Percentiles rank a stretch among this genome's conserved stretches.
Conservation (phyloP, 768 basidiomycete genomes). For the Collybia mongolica region DNA sequence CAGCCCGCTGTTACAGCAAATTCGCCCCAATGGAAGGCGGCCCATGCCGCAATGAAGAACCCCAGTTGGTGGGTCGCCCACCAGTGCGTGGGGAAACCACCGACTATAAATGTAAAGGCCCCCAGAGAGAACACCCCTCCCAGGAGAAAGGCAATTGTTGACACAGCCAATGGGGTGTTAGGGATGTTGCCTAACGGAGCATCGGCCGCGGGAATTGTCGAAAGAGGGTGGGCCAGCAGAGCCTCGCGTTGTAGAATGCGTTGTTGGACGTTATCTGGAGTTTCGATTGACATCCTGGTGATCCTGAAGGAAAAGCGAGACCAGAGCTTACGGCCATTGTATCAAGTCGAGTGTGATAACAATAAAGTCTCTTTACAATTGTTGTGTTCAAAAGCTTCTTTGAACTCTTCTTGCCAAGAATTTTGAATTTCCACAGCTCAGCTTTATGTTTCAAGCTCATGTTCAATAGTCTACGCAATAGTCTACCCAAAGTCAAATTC, state of each 20-base stretch:
- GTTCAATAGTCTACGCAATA: conserved; percentile 12
- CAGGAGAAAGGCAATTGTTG: conserved; percentile 81
- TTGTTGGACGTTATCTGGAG: conserved; percentile 35
- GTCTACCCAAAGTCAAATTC: conserved; percentile 4
- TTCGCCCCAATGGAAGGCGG: conserved; percentile 90
- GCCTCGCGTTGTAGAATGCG: conserved; percentile 41
- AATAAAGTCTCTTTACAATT: conserved; percentile 23
- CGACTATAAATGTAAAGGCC: conserved; percentile 42
- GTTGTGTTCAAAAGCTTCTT: conserved; percentile 20
- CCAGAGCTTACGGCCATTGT: conserved; percentile 10
- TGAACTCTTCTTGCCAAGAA: not conserved
- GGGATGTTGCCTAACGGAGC: conserved; percentile 61
- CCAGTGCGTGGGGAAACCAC: conserved; percentile 44
- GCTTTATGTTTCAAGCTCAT: conserved; percentile 8
- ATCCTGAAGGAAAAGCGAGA: conserved; percentile 14
- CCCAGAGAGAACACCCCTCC: conserved; percentile 72
- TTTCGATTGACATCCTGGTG: conserved; percentile 28
- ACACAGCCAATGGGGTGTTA: conserved; percentile 84
- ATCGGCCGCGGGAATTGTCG: conserved; percentile 47
- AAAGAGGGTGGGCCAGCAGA: conserved; percentile 38
- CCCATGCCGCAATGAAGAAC: conserved; percentile 81
- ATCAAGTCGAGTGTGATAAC: conserved; percentile 15
- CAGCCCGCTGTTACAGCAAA: conserved; percentile 95
- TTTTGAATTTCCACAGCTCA: not conserved
- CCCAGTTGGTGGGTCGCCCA: conserved; percentile 79